These are phyloP conservation scores for Blastobotrys muscicola DNA, from an alignment of 805 yeast genomes.

Conservation along the genomic window DNA sequence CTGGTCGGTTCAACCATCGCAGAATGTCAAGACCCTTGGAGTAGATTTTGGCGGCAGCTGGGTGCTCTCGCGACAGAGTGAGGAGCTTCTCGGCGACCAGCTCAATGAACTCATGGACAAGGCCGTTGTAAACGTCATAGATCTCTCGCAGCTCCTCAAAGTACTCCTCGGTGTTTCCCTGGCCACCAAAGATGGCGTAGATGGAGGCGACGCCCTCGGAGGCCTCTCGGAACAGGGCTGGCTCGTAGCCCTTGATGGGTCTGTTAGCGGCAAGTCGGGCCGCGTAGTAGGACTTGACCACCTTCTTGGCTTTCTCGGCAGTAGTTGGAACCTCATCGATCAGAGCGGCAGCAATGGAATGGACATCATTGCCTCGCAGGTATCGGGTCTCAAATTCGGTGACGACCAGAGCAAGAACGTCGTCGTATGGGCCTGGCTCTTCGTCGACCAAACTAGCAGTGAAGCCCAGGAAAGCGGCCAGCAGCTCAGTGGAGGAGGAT, in stretches of 20 bases:
- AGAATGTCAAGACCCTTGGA: conserved; percentile 88
- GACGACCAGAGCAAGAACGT: conserved; percentile 59
- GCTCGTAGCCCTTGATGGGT: conserved; percentile 41
- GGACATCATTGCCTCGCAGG: conserved; percentile 71
- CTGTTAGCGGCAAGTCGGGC: conserved; percentile 44
- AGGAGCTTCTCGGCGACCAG: conserved; percentile 62
- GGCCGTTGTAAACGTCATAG: conserved; percentile 65
- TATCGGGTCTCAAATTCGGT: conserved; percentile 79
- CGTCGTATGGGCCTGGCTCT: conserved; percentile 48
- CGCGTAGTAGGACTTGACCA: conserved; percentile 70
- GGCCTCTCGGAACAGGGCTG: conserved; percentile 60
- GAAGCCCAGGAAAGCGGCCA: conserved; percentile 70
- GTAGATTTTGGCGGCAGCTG: conserved; percentile 76
- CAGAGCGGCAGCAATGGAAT: conserved; percentile 70
- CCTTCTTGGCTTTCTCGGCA: conserved; percentile 54
- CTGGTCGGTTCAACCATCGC: conserved; percentile 79
- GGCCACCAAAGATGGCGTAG: conserved; percentile 94
- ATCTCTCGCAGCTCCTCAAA: conserved; percentile 91
- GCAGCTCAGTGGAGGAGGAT: conserved; percentile 71
- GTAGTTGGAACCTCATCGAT: conserved; percentile 49
- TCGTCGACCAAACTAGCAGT: conserved; percentile 28
- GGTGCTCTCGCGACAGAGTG: conserved; percentile 56
- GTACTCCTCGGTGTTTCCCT: conserved; percentile 96
- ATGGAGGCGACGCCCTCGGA: conserved; percentile 48
- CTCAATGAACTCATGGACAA: conserved; percentile 61